Conservation (phyloP, 495 filamentous ascomycete genomes). For the Penicillium simplicissimum region DNA sequence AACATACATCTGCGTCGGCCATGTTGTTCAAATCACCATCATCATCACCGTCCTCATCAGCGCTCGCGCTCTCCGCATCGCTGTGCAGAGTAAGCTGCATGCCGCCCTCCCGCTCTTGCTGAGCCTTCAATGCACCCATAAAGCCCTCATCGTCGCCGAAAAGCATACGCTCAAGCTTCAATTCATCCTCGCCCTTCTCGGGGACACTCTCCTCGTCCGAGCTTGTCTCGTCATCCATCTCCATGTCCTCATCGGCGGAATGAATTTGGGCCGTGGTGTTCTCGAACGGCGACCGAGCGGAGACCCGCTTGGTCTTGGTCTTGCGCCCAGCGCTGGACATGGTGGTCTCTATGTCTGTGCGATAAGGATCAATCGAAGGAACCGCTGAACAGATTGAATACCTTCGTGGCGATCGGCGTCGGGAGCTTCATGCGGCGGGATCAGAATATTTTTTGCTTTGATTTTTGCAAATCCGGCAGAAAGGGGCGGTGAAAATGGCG, state of each 20-base stretch:
- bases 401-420: constrained; percentile 16
- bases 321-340: constrained; percentile 40
- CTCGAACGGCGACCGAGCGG: constrained; percentile 31
- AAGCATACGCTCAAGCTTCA: constrained; percentile 80
- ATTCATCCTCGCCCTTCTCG: constrained; percentile 78
- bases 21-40: constrained; percentile 58
- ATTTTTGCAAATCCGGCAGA: constrained; percentile 31
- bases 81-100: constrained; percentile 36
- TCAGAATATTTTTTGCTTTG: constrained; percentile 35
- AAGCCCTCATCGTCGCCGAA: constrained; percentile 86
- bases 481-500: constrained; percentile 25
- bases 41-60: constrained; percentile 33
- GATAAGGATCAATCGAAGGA: background rate
- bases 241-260: constrained; percentile 30
- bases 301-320: constrained; percentile 35
- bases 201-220: constrained; percentile 45
- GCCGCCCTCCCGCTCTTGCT: constrained; percentile 34
- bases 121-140: constrained; percentile 61
- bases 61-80: constrained; percentile 37
- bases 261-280: constrained; percentile 13
- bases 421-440: constrained; percentile 25
- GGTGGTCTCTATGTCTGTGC: constrained; percentile 6
- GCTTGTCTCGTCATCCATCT: constrained; percentile 33
- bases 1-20: constrained; percentile 40
- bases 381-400: constrained; percentile 7